Base-by-base conservation (phyloP, 371 early-diverging fungal genomes). In the Apophysomyces sp. region DNA sequence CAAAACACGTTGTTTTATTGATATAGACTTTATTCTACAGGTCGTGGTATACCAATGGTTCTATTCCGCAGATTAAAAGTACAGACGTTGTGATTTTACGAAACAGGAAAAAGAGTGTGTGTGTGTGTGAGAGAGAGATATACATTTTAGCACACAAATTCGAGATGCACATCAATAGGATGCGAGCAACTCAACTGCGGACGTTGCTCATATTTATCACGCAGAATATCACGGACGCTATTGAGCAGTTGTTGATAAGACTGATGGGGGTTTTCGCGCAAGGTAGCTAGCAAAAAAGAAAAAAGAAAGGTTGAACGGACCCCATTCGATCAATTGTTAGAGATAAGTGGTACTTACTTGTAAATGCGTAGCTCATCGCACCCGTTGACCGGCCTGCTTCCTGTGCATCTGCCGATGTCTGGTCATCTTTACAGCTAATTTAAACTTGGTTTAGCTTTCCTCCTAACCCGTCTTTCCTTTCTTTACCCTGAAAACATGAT, bases 341-440 rank as follows among this genome's bases (percentile, higher is more conserved):
- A 4, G 51, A 13, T 28, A 13, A 6, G 16, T 5, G 1, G 1
- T 5, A 52, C 69, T 77, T 72, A 80, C 81, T 68, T 4, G 66
- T 87, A 13, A 96, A 86, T 0, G 95, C 94, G 65, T 87, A 88
- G 11, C 89, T 88, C 92, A 97, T 91, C 24, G 98, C 98, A 26
- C 98, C 92, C 12, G 74, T 76, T 24, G 77, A 57, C 37, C 61
- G 62, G 4, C 83, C 83, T 34, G 85, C 78, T 60, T 82, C 83
- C 12, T 71, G 67, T 13, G 94, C 83, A 76, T 96, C 97, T 0
- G 96, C 94, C 5, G 90, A 90, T 0, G 95, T 95, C 68, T 96
- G 95, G 63, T 81, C 82, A 67, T 98, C 98, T 71, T 92, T 92
- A 75, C 96, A 96, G 2, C 74, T 60, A 52, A 27, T n/a, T 34